Conservation (phyloP, 352 stramenopile genomes). For the Phytophthora cryptogea region DNA sequence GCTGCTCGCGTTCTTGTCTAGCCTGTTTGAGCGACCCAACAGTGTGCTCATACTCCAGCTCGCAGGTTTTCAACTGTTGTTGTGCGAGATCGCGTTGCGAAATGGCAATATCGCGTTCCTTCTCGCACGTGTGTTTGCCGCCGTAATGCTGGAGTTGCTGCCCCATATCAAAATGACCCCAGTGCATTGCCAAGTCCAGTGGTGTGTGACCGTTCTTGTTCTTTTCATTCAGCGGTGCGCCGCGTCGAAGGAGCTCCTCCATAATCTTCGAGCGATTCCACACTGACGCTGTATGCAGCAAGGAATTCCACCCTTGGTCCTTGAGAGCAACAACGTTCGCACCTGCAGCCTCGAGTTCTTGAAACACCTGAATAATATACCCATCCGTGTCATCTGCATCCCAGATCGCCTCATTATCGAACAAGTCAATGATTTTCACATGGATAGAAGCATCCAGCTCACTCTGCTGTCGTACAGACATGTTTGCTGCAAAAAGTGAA, state of each 20-base stretch:
- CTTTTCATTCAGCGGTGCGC: conserved; percentile 46
- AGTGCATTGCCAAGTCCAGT: conserved; percentile 61
- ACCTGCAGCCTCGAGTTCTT: conserved; percentile 36
- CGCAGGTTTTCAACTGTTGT: conserved; percentile 39
- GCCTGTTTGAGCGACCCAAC: conserved; percentile 36
- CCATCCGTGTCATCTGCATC: conserved; percentile 59
- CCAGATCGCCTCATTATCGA: conserved; percentile 65
- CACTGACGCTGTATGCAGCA: conserved; percentile 52
- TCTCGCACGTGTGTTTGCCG: conserved; percentile 61
- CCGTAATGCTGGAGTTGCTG: conserved; percentile 65
- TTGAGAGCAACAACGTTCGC: conserved; percentile 30
- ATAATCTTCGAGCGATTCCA: conserved; percentile 59
- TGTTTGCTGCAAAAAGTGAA: conserved; percentile 12
- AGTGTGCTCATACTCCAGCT: conserved; percentile 42
- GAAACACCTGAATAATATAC: conserved; percentile 45
- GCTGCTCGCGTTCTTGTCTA: conserved; percentile 54
- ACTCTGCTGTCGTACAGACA: conserved; percentile 14
- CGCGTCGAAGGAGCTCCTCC: conserved; percentile 51
- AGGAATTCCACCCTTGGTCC: conserved; percentile 50
- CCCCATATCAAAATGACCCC: conserved; percentile 54
- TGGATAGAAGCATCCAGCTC: conserved; percentile 22
- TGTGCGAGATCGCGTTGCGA: conserved; percentile 52
- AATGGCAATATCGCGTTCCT: conserved; percentile 59
- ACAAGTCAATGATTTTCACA: conserved; percentile 46
- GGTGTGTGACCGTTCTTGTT: conserved; percentile 59